Base-by-base conservation (phyloP, 495 filamentous ascomycete species). In the Alectoria sarmentosa region DNA sequence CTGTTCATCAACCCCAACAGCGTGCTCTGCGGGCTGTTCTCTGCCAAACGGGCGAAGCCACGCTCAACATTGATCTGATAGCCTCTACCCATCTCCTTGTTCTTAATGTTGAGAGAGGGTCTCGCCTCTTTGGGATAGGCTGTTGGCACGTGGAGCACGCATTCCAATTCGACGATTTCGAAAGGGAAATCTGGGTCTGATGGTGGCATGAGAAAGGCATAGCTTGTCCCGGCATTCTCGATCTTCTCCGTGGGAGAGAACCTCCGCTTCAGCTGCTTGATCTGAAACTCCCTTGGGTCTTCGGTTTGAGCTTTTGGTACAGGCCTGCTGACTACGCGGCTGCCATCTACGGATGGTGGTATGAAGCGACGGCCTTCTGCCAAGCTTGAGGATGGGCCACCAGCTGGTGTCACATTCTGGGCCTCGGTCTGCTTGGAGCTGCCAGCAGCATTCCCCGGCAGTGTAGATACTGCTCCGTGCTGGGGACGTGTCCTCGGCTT, bases 121-220 rank as follows among this genome's bases (percentile, higher is more conserved):
- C 76, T 75, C 15, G 70, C 76, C 38, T 71, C 67, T 17, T 60
- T 62, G 4, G 90, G 89, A 71, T 90, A 94, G 17, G 71, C 73
- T 0, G 60, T 64, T 1, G 91, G 90, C 11, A 96, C 81, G 60
- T 76, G 80, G n/a, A 96, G 77, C 3, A 83, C 77, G 70, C 90
- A 92, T 63, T 88, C 78, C n/a, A 95, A 76, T 28, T 78, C 78
- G 32, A 37, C 82, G 65, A 95, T 76, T 28, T 92, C 88, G 65
- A 89, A 95, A 8, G 90, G 87, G 66, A 93, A 93, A 70, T 95
- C 90, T 0, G 90, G 90, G 70, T 95, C 92, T n/a, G 90, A 92
- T 8, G 92, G 92, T 19, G 73, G 75, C 62, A 96, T 67, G 28
- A 77, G 78, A 72, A 96, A 90, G 1, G 76, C 73, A 28, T 92